A percentile compares a stretch with the other conserved stretches of the same genome.
Evolutionary conservation across 768 basidiomycete species (phyloP).

Genomic region (Lactarius tabidus): DNA sequence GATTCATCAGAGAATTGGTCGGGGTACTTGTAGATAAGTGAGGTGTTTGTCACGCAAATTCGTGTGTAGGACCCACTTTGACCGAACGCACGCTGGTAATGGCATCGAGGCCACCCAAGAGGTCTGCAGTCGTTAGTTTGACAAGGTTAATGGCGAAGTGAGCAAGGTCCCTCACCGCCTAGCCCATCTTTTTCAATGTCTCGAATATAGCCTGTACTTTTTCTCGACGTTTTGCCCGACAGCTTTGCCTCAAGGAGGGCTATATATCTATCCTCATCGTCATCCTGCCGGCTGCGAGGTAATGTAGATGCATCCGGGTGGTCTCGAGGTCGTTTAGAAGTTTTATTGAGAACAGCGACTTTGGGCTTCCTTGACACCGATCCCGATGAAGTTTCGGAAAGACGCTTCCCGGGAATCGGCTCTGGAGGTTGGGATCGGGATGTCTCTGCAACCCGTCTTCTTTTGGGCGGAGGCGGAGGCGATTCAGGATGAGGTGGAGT

Average conservation of each 20-base stretch:
- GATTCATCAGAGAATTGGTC: constrained; percentile 12
- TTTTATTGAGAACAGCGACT: constrained; percentile 23
- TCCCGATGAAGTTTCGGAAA: constrained; percentile 9
- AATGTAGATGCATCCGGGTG: constrained; percentile 14
- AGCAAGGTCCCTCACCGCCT: constrained; percentile 53
- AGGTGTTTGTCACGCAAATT: not conserved
- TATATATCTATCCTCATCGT: constrained; percentile 83
- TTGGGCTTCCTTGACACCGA: constrained; percentile 8
- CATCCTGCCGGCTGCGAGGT: constrained; percentile 41
- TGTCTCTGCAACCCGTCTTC: constrained; percentile 33
- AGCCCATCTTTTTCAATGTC: constrained; percentile 71
- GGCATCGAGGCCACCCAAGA: constrained; percentile 29
- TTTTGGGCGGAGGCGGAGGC: constrained; percentile 48
- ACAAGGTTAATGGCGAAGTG: not conserved
- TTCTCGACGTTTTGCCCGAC: constrained; percentile 38
- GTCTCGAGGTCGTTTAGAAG: constrained; percentile 36
- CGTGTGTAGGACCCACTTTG: not conserved
- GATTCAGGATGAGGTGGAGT: constrained; percentile 44
- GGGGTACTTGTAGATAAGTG: not conserved
- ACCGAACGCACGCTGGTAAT: constrained; percentile 3
- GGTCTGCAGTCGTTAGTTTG: constrained; percentile 25
- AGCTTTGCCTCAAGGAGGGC: constrained; percentile 77
- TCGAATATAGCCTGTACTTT: constrained; percentile 41
- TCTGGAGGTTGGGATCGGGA: constrained; percentile 2
- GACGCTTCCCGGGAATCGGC: constrained; percentile 6